Percentiles rank a stretch among this genome's conserved stretches.
phyloP scores from a whole-genome alignment of 2,329 filamentous ascomycete species.

The Arthrobotrys entomopaga region DNA sequence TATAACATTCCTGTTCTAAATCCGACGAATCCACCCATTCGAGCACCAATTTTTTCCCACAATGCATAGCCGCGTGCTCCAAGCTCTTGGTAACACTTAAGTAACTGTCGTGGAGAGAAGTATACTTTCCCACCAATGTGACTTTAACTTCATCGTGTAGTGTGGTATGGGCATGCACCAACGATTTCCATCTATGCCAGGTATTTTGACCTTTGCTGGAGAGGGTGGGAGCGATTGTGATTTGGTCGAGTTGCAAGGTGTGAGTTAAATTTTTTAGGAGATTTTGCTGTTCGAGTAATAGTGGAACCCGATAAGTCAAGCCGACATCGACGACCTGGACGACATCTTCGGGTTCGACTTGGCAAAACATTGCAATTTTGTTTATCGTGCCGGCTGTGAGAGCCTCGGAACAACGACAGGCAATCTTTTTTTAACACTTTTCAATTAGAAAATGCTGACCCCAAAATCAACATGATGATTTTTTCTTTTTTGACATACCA shows the following conservation, averaged over 20 bases:
- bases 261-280: slow-evolving; percentile 74
- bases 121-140: slow-evolving; percentile 92
- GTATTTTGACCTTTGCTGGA: slow-evolving; percentile 73
- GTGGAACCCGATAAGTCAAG: slow-evolving; percentile 91
- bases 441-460: neutral
- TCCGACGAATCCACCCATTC: slow-evolving; percentile 86
- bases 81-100: slow-evolving; percentile 84
- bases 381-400: slow-evolving; percentile 78
- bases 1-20: slow-evolving; percentile 75
- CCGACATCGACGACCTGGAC: slow-evolving; percentile 86
- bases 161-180: slow-evolving; percentile 74
- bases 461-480: neutral
- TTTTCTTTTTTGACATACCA: slow-evolving; percentile 49
- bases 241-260: slow-evolving; percentile 72
- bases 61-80: slow-evolving; percentile 91
- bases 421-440: slow-evolving; percentile 70
- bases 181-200: slow-evolving; percentile 80
- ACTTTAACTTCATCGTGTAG: slow-evolving; percentile 78
- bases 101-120: slow-evolving; percentile 84
- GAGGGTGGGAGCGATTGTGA: slow-evolving; percentile 68
- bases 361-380: slow-evolving; percentile 90
- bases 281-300: slow-evolving; percentile 86
- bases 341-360: slow-evolving; percentile 85
- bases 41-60: slow-evolving; percentile 79
- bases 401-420: slow-evolving; percentile 84